These are phyloP conservation scores for Clavaria fumosa DNA, from an alignment of 768 basidiomycete genomes.

Conservation along the genomic window DNA sequence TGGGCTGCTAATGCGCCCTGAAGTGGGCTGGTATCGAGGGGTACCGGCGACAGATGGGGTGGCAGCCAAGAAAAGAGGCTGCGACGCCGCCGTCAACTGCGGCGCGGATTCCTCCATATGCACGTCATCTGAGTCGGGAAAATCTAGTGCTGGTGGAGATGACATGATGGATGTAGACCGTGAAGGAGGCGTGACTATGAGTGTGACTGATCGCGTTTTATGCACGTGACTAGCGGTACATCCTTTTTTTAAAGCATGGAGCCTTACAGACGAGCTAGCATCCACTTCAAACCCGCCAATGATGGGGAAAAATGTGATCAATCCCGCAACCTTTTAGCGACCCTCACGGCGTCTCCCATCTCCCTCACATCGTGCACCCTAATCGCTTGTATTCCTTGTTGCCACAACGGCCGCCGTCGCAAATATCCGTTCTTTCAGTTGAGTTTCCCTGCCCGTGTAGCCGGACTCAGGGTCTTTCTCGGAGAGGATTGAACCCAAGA, in stretches of 20 bases:
- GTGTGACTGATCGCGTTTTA: conserved; percentile 35
- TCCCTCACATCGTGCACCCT: conserved; percentile 71
- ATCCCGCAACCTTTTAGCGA: conserved; percentile 55
- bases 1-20: conserved; percentile 29
- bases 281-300: too few species aligned
- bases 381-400: conserved; percentile 56
- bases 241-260: too few species aligned
- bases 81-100: conserved; percentile 24
- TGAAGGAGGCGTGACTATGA: conserved; percentile 19
- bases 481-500: conserved; percentile 54
- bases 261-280: too few species aligned
- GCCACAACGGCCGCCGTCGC: conserved; percentile 71
- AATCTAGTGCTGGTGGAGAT: conserved; percentile 47
- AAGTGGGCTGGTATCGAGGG: conserved; percentile 25
- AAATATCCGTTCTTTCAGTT: conserved; percentile 51
- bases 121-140: conserved; percentile 48
- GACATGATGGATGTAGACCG: conserved; percentile 31
- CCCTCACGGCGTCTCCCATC: conserved; percentile 56
- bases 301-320: too few species aligned
- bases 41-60: conserved; percentile 40
- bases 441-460: conserved; percentile 32
- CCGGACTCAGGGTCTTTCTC: conserved; percentile 19
- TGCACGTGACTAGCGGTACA: too few species aligned
- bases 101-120: conserved; percentile 31
- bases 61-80: conserved; percentile 38